phyloP scores from a whole-genome alignment of 139 green algal genomes.

The Chlamydomonas sp. region DNA sequence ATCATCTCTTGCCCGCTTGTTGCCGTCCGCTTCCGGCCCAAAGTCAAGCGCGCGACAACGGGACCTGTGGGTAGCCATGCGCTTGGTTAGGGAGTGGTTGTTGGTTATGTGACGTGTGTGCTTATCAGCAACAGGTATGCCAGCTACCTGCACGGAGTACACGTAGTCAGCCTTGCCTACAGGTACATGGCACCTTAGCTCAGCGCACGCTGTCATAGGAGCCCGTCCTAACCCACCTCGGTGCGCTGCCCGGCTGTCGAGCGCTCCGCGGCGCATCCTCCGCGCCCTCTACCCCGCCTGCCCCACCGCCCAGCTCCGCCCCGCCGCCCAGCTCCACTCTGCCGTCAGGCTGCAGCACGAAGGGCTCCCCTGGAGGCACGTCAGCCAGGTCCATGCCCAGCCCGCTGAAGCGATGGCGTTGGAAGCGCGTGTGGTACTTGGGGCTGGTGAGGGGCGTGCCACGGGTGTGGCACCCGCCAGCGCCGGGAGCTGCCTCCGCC shows the following conservation, averaged over 20 bases:
- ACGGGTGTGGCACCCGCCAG: background rate
- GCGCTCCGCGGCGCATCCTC: background rate
- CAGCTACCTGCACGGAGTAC: too few species aligned
- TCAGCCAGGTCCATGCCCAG: slow-evolving; percentile 14
- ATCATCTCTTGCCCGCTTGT: too few species aligned
- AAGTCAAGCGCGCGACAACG: background rate
- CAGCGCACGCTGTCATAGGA: too few species aligned
- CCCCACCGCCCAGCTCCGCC: background rate
- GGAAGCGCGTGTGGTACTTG: slow-evolving; percentile 22
- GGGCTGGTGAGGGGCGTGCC: slow-evolving; percentile 20
- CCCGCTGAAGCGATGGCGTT: background rate
- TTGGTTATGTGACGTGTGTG: too few species aligned
- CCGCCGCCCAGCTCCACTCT: background rate
- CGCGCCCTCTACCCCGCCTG: background rate
- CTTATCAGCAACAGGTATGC: too few species aligned
- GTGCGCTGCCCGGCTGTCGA: background rate
- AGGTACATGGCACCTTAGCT: too few species aligned
- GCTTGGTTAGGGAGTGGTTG: too few species aligned
- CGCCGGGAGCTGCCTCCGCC: background rate
- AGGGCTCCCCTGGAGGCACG: background rate
- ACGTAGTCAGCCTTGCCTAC: too few species aligned
- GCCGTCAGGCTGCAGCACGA: slow-evolving; percentile 1
- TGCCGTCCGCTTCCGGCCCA: background rate
- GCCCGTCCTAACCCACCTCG: background rate
- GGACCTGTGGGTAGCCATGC: background rate